phyloP scores from a whole-genome alignment of 176 grass and related monocot species.

The Dactylis glomerata region DNA sequence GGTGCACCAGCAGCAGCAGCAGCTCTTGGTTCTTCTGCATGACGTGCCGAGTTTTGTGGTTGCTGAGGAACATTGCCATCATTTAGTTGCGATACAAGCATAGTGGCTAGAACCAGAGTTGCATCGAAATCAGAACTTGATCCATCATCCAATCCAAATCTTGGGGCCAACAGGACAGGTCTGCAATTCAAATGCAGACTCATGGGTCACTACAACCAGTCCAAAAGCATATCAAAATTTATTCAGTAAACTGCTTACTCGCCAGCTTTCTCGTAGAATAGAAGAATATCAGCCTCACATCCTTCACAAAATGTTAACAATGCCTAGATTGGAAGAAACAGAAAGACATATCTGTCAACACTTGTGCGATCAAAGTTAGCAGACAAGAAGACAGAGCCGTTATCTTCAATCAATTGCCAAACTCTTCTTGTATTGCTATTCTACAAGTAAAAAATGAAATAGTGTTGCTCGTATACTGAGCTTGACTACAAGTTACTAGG shows the following conservation, averaged over 20 bases:
- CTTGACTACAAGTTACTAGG: neutral
- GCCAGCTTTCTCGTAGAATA: conserved; percentile 88
- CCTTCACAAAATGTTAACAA: conserved; percentile 92
- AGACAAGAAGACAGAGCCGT: neutral
- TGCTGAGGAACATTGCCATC: conserved; percentile 40
- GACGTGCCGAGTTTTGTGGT: conserved; percentile 39
- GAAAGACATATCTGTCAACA: conserved; percentile 7
- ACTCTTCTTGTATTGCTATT: neutral
- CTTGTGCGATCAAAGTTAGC: neutral
- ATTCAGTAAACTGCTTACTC: conserved; percentile 54
- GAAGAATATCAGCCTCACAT: conserved; percentile 80
- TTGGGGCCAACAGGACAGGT: conserved; percentile 70
- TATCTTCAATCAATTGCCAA: conserved; percentile 7
- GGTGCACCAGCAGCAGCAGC: conserved; percentile 39
- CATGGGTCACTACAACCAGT: conserved; percentile 1
- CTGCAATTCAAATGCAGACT: conserved; percentile 38
- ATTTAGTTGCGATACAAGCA: conserved; percentile 73
- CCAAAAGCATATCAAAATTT: conserved; percentile 4
- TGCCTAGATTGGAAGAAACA: conserved; percentile 47
- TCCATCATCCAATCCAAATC: conserved; percentile 74
- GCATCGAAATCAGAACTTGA: conserved; percentile 76
- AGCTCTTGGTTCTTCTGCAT: conserved; percentile 45
- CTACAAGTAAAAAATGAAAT: neutral
- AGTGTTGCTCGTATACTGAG: neutral
- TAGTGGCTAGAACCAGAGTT: conserved; percentile 78